These are phyloP conservation scores for Primulina huaijiensis DNA, from an alignment of 257 asterid genomes.

Conservation along the genomic window DNA sequence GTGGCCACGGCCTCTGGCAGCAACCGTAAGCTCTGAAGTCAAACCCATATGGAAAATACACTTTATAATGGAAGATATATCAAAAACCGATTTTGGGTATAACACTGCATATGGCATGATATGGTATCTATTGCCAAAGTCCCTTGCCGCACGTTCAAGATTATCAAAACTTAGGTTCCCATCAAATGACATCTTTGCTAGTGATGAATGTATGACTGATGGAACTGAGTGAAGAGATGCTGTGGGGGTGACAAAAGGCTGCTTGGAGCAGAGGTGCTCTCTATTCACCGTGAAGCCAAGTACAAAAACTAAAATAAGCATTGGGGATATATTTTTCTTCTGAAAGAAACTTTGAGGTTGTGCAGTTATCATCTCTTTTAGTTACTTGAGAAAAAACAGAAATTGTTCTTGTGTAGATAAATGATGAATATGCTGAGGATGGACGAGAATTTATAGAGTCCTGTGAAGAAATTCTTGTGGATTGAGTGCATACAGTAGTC, in stretches of 20 bases:
- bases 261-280: neutral
- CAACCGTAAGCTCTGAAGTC: slow-evolving; percentile 1
- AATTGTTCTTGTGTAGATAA: neutral
- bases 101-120: slow-evolving; percentile 15
- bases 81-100: slow-evolving; percentile 13
- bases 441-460: neutral
- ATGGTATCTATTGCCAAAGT: slow-evolving; percentile 16
- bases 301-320: slow-evolving; percentile 3
- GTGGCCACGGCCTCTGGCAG: slow-evolving; percentile 15
- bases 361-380: neutral
- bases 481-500: neutral
- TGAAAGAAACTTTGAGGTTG: neutral
- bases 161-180: slow-evolving; percentile 7
- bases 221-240: neutral
- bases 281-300: slow-evolving; percentile 1
- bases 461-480: neutral
- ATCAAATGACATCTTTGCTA: neutral
- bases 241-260: neutral
- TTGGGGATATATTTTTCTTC: neutral
- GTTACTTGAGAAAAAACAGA: neutral
- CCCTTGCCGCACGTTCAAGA: slow-evolving; percentile 9
- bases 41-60: slow-evolving; percentile 4
- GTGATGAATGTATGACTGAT: neutral
- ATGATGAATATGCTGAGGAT: neutral
- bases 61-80: slow-evolving; percentile 17